phyloP scores from a whole-genome alignment of 139 green algal genomes.

The Desmodesmus armatus region DNA sequence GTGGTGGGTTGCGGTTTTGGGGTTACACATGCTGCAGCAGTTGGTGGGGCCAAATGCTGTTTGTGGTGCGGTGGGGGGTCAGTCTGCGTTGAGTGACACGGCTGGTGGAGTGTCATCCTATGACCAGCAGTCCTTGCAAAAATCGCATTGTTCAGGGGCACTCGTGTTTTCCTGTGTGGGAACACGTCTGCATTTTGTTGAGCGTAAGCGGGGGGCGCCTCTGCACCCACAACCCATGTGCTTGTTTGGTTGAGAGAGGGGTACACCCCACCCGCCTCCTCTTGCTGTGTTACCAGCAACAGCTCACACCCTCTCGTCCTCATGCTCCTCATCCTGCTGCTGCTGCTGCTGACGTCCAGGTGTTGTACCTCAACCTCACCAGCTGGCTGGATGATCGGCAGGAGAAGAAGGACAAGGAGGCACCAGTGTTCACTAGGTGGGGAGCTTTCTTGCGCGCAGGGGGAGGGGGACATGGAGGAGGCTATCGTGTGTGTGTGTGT shows the following conservation, averaged over 20 bases:
- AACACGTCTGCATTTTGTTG: neutral
- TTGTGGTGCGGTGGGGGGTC: no score
- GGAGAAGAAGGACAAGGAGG: constrained; percentile 47
- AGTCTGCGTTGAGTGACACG: no score
- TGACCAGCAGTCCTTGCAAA: no score
- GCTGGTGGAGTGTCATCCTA: no score
- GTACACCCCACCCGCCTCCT: neutral
- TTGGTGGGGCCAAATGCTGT: no score
- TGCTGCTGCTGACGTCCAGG: constrained; percentile 34
- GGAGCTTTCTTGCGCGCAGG: no score
- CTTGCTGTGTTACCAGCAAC: neutral
- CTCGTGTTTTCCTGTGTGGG: no score
- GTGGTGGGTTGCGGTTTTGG: neutral
- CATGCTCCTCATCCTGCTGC: neutral
- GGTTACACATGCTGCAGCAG: no score
- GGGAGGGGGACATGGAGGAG: neutral
- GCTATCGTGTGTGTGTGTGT: no score
- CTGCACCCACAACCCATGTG: neutral
- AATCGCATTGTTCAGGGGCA: no score
- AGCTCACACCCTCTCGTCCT: neutral
- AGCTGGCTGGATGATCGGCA: constrained; percentile 50
- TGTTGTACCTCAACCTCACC: constrained; percentile 55
- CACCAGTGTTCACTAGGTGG: no score
- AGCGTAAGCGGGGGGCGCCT: no score
- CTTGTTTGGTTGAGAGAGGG: neutral